Evolutionary conservation across 2,329 filamentous ascomycete genomes (phyloP).

Genomic region (Aspergillus sp.): DNA sequence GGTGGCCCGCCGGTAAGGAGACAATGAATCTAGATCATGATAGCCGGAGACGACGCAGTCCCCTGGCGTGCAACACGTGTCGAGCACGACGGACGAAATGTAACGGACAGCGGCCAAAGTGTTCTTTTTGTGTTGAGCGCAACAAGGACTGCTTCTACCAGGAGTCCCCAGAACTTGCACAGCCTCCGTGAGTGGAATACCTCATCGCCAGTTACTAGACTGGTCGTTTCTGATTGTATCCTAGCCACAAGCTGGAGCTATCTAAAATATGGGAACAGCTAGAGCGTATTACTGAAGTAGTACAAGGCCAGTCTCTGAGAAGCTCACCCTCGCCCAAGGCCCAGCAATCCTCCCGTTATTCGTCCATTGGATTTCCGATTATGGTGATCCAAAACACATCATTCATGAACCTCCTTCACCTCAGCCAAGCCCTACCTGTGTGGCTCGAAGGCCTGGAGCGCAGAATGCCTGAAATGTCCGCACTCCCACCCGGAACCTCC

Average conservation of each 20-base stretch:
- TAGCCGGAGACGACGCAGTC: neutral
- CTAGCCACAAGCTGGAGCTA: neutral
- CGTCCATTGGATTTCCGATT: neutral
- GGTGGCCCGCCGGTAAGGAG: neutral
- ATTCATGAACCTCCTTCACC: neutral
- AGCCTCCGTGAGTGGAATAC: neutral
- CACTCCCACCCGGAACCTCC: neutral
- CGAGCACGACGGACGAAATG: slow-evolving; percentile 13
- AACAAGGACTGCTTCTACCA: slow-evolving; percentile 9
- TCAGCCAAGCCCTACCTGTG: neutral
- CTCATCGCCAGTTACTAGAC: too few relatives aligned
- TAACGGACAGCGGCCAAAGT: slow-evolving; percentile 9
- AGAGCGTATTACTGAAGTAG: neutral
- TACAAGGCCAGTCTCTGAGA: neutral
- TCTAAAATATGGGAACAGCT: neutral
- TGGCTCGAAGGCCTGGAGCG: neutral
- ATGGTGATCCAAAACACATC: neutral
- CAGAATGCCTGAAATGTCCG: neutral
- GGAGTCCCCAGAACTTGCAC: neutral
- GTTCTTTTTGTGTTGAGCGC: slow-evolving; percentile 7
- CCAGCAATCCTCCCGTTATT: neutral
- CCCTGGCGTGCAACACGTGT: slow-evolving; percentile 6
- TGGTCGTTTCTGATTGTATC: neutral
- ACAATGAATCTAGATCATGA: neutral
- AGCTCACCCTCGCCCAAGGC: neutral